Conservation (phyloP, 352 stramenopile species). For the Pythium periplocum region DNA sequence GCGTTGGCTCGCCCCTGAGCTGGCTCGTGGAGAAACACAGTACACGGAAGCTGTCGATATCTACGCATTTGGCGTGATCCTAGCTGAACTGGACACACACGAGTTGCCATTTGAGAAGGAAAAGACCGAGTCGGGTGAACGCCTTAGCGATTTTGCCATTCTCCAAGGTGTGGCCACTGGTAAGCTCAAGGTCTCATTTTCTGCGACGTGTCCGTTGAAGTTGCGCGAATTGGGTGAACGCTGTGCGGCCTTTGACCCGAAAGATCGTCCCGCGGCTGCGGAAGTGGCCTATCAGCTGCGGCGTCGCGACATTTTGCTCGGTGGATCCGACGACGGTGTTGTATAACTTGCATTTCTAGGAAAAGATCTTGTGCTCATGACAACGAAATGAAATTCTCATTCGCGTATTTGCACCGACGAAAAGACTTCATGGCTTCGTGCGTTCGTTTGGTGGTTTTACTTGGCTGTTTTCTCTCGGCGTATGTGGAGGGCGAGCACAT, state of each 20-base stretch:
- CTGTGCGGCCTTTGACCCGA: constrained; percentile 49
- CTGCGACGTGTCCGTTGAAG: constrained; percentile 33
- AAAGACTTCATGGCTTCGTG: not conserved
- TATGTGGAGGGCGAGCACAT: constrained; percentile 5
- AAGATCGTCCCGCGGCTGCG: constrained; percentile 40
- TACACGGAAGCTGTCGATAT: constrained; percentile 68
- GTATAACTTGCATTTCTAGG: constrained; percentile 10
- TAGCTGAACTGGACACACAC: constrained; percentile 68
- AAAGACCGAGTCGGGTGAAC: constrained; percentile 19
- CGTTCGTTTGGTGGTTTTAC: too few relatives aligned
- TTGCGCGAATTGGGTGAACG: constrained; percentile 38
- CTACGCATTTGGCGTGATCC: constrained; percentile 63
- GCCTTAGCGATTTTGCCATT: constrained; percentile 54
- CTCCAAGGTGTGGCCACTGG: constrained; percentile 48
- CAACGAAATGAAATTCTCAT: too few relatives aligned
- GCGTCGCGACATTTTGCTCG: constrained; percentile 39
- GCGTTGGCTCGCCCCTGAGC: constrained; percentile 58
- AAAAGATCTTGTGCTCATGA: not conserved
- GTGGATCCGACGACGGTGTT: constrained; percentile 10
- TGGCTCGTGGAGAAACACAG: constrained; percentile 46
- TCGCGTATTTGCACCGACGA: too few relatives aligned
- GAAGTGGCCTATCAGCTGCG: constrained; percentile 62
- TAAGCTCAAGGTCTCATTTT: constrained; percentile 32
- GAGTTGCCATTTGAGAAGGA: constrained; percentile 54
- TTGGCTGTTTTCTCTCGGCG: not conserved